These are phyloP conservation scores for Lolium rigidum DNA, from an alignment of 176 grass and related monocot species.

Conservation along the genomic window DNA sequence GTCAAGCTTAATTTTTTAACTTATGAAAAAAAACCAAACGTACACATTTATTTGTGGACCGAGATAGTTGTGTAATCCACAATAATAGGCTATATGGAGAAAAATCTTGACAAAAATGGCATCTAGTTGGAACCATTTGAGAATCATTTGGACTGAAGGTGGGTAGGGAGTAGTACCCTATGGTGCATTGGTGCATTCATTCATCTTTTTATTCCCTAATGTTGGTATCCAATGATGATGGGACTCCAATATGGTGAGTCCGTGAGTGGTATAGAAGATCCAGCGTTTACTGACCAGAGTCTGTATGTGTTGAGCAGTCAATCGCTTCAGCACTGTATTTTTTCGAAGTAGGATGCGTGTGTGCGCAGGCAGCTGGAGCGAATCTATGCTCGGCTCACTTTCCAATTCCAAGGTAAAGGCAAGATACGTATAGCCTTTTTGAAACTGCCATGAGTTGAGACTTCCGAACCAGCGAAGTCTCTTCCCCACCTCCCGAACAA, in stretches of 20 bases:
- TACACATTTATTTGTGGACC: too few relatives aligned
- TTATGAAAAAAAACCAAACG: too few relatives aligned
- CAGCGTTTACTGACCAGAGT: neutral
- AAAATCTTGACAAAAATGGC: too few relatives aligned
- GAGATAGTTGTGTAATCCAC: too few relatives aligned
- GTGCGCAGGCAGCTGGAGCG: conserved; percentile 17
- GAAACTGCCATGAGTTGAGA: conserved; percentile 45
- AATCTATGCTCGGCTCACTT: conserved; percentile 44
- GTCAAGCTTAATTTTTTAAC: too few relatives aligned
- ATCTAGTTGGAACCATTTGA: too few relatives aligned
- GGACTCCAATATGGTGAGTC: neutral
- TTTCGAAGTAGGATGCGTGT: neutral
- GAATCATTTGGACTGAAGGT: too few relatives aligned
- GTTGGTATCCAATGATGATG: neutral
- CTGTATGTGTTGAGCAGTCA: neutral
- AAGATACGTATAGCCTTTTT: conserved; percentile 31
- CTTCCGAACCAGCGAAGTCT: conserved; percentile 21
- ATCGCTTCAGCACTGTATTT: neutral
- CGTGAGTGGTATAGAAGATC: neutral
- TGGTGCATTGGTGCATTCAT: too few relatives aligned
- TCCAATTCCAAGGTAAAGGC: conserved; percentile 38
- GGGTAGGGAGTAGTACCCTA: too few relatives aligned
- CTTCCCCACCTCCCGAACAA: conserved; percentile 41
- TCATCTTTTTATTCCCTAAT: too few relatives aligned
- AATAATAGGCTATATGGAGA: too few relatives aligned